Evolutionary conservation across 139 green algal genomes (phyloP), one percentile per base, ranked within the genome.

Genomic region (Chlorella sp.): DNA sequence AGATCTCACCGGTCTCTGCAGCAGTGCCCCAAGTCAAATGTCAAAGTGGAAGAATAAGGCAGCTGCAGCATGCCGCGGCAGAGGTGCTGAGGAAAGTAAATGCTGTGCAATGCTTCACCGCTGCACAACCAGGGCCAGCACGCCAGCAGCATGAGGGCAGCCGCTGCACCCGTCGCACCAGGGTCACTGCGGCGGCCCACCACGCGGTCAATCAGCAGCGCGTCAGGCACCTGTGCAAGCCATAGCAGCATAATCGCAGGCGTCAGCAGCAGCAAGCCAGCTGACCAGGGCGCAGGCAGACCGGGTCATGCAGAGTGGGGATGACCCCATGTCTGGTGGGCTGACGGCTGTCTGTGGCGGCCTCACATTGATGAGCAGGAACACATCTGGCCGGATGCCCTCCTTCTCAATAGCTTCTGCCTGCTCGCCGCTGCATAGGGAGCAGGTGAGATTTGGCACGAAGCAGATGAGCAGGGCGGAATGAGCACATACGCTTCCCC

Each of bases 141-240:
- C 62, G 4, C 21, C 34, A 55, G 9, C 9, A 6, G 9, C 44
- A 51, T 9, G 9, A 51, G 9, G 44, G 9, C 44, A 60, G 51
- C 2, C 12, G 51, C 51, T 60, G 51, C 51, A 60, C 12, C 44
- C 51, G 51, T 28, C 41, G 3, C 74, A 82, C 76, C 92, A 1
- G 98, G 97, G 90, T 99, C 98, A 82, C 94, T 80, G 28, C 98
- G 90, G 25, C 98, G 93, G 16, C 98, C 98, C 41, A 96, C 93
- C 41, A 99, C 96, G 34, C 98, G 92, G 72, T 99, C 98, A 18
- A 99, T 88, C 18, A 99, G 89, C 32, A 96, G 82, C 64, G 98
- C 93, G 78, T 99, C 94, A 34, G 97, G 96, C 20, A 99, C 98
- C 91, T 99, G 88, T 16, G 34, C 21, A 55, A 4, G 20, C 13